A percentile compares a stretch with the other conserved stretches of the same genome.
Conservation (phyloP, 208 protist species). For the Leishmania major region DNA sequence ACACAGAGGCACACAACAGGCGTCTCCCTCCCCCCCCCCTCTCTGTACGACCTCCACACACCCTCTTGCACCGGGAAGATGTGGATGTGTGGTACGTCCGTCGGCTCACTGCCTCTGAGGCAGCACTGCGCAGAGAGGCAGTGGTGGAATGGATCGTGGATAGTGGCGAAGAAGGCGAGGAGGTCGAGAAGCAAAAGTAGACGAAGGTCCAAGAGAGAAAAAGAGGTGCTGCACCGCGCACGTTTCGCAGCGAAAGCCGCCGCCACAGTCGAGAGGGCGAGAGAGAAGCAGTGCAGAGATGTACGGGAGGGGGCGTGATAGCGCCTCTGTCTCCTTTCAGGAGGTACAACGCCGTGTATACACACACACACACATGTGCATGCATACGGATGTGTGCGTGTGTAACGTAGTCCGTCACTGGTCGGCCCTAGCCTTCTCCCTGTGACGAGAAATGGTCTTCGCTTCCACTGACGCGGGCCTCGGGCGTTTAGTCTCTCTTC, state of each 20-base stretch:
- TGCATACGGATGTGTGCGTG: neutral
- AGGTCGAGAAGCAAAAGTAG: neutral
- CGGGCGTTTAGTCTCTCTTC: neutral
- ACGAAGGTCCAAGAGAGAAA: neutral
- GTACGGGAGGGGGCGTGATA: no score
- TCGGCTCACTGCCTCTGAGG: neutral
- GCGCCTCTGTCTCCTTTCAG: neutral
- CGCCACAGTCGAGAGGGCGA: no score
- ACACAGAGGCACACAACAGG: no score
- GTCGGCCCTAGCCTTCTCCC: neutral
- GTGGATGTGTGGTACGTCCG: neutral
- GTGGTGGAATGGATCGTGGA: neutral
- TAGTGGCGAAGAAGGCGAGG: neutral
- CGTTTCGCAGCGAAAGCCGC: neutral
- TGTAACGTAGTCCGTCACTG: neutral
- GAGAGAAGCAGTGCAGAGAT: no score
- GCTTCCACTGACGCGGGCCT: neutral
- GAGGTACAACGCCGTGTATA: neutral
- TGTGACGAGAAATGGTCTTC: neutral
- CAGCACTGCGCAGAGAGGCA: neutral
- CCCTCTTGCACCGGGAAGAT: neutral
- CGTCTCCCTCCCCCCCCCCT: neutral
- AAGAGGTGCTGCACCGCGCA: neutral
- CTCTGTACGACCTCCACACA: neutral
- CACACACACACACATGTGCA: neutral